Percentiles rank a stretch among this genome's conserved stretches.
phyloP scores from a whole-genome alignment of 192 early-diverging fungal species.

The Coemansia sp. region DNA sequence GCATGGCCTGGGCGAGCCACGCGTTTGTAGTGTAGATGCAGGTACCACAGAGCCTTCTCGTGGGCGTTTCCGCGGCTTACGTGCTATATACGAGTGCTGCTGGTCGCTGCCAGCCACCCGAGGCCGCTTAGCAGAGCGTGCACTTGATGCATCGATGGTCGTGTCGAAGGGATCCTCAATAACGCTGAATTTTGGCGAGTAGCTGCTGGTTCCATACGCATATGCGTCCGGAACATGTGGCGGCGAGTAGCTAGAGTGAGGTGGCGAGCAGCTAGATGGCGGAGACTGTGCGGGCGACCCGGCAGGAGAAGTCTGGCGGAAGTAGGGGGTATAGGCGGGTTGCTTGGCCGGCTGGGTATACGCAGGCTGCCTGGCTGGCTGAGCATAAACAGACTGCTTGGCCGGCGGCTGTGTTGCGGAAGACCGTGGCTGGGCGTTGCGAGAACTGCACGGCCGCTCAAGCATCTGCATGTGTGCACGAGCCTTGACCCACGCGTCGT shows the following conservation, averaged over 20 bases:
- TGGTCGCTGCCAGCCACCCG: slow-evolving; percentile 29
- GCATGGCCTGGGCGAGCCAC: too few relatives aligned
- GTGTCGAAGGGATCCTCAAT: slow-evolving; percentile 22
- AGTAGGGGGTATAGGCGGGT: not conserved
- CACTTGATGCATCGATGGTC: too few relatives aligned
- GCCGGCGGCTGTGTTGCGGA: not conserved
- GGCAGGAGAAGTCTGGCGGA: slow-evolving; percentile 14
- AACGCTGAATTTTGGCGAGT: slow-evolving; percentile 22
- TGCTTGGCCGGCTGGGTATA: not conserved
- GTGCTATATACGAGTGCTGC: slow-evolving; percentile 1
- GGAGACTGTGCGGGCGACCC: slow-evolving; percentile 34
- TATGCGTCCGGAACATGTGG: slow-evolving; percentile 39
- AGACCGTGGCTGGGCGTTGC: not conserved
- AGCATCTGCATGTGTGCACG: slow-evolving; percentile 40
- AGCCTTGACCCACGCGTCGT: slow-evolving; percentile 30
- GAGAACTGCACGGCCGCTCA: slow-evolving; percentile 3
- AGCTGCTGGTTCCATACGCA: not conserved
- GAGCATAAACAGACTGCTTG: not conserved
- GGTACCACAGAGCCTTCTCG: not conserved
- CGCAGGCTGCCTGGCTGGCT: not conserved
- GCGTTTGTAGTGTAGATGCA: too few relatives aligned
- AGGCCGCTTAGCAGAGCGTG: not conserved
- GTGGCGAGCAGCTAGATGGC: slow-evolving; percentile 19
- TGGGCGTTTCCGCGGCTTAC: not conserved
- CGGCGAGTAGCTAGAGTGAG: slow-evolving; percentile 43